Evolutionary conservation across 2,329 filamentous ascomycete genomes (phyloP).

Genomic region (Monosporascus sp.): DNA sequence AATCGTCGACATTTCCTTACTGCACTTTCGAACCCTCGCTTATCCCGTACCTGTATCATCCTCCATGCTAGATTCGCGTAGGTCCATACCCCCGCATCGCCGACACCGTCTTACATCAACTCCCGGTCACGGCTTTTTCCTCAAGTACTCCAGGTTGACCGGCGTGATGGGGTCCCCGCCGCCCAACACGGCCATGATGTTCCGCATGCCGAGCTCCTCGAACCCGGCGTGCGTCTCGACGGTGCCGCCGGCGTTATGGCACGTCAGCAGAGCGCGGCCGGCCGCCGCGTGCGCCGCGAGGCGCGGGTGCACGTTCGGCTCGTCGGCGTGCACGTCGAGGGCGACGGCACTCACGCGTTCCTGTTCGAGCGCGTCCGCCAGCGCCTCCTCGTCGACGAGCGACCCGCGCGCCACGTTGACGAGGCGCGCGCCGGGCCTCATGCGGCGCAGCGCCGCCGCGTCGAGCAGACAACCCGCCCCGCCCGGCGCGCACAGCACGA

Average conservation of each 20-base stretch:
- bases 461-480: constrained; percentile 43
- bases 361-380: constrained; percentile 52
- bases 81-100: neutral
- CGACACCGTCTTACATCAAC: neutral
- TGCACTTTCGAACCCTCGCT: no score
- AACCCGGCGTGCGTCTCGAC: constrained; percentile 62
- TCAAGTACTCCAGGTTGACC: constrained; percentile 50
- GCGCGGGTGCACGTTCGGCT: constrained; percentile 48
- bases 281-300: constrained; percentile 34
- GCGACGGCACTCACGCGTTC: constrained; percentile 47
- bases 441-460: constrained; percentile 37
- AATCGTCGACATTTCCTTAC: no score
- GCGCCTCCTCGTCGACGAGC: constrained; percentile 59
- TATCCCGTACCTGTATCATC: neutral
- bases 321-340: constrained; percentile 58
- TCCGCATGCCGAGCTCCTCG: constrained; percentile 61
- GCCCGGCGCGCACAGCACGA: constrained; percentile 56
- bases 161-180: constrained; percentile 50
- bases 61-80: no score
- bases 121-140: neutral
- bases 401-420: constrained; percentile 63
- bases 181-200: constrained; percentile 54
- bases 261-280: constrained; percentile 51
- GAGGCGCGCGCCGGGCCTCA: constrained; percentile 51
- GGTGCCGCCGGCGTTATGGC: constrained; percentile 63